Base-by-base conservation (phyloP, 257 asterid species). In the Cynanchum wilfordii region DNA sequence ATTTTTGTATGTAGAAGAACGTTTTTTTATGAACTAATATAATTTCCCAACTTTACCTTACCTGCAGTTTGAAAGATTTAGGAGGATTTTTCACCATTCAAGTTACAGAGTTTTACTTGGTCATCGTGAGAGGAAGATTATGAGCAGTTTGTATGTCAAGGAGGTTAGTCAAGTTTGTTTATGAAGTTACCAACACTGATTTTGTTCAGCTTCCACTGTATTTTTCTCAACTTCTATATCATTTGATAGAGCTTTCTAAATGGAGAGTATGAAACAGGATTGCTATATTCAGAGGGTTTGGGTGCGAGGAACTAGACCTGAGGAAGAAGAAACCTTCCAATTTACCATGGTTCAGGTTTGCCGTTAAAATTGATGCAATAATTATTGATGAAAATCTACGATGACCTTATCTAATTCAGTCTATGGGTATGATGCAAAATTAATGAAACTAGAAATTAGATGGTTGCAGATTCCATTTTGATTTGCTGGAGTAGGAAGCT, bases 41-140 rank as follows among this genome's bases (percentile, higher is more conserved):
- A 44, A 24, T 6, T 16, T 25, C 22, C 49, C 68, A 13, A 36
- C 17, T 55, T 68, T 52, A 69, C 40, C 15, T 69, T 69, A 60
- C 73, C 11, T 73, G 73, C 90, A 93, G 97, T 93, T 93, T 59
- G 97, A 93, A 80, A 82, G 98, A 70, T 93, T 93, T 75, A 87
- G 98, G 75, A 87, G 97, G 77, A 91, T 93, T 68, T 93, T 91
- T 73, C 98, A 93, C 82, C 97, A 93, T 73, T 93, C 98, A 10
- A 91, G 92, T 77, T 91, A 93, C 82, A 80, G 98, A 76, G 92
- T 85, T 64, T 80, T 93, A 73, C 96, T 91, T 67, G 96, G 96
- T 65, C 98, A 91, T 74, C 84, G 84, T 20, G 98, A 91, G 81
- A 89, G 96, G 78, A 84, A 88, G 84, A 89, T 87, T 67, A 77